Evolutionary conservation across 2,329 filamentous ascomycete species (phyloP).

Genomic region (Chaetomiaceae sp.): DNA sequence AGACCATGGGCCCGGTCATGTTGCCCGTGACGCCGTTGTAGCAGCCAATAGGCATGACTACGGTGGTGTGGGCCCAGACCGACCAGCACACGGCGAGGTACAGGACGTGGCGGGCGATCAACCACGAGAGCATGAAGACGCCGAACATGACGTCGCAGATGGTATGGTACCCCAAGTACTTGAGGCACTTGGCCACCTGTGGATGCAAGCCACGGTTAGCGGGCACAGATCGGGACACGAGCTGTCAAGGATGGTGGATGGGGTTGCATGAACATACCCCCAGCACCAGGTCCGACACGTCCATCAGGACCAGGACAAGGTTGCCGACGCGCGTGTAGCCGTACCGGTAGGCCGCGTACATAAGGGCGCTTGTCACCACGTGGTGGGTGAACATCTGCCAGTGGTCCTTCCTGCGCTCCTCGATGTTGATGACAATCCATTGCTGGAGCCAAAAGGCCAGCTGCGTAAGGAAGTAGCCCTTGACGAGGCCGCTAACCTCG

Average conservation of each 20-base stretch:
- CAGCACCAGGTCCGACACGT: conserved; percentile 82
- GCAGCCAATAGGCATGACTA: conserved; percentile 61
- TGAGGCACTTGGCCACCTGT: conserved; percentile 87
- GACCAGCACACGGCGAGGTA: conserved; percentile 80
- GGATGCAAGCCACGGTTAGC: background rate
- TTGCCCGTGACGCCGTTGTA: conserved; percentile 55
- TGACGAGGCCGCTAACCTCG: conserved; percentile 66
- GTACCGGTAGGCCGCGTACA: conserved; percentile 79
- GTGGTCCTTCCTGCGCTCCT: conserved; percentile 90
- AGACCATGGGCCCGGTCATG: conserved; percentile 46
- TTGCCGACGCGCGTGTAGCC: conserved; percentile 83
- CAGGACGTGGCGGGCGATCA: conserved; percentile 72
- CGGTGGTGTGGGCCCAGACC: conserved; percentile 60
- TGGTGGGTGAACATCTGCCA: conserved; percentile 96
- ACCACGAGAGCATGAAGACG: conserved; percentile 80
- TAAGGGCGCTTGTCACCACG: conserved; percentile 76
- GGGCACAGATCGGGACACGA: background rate
- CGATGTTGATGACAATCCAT: conserved; percentile 88
- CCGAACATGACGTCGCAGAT: conserved; percentile 80
- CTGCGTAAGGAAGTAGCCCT: conserved; percentile 85
- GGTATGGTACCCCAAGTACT: conserved; percentile 72
- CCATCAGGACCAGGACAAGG: conserved; percentile 86
- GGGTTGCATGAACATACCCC: conserved; percentile 53
- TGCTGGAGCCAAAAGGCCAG: conserved; percentile 93
- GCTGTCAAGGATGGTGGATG: background rate